These are phyloP conservation scores for Lentinula aciculospora DNA, from an alignment of 768 basidiomycete species.

Conservation along the genomic window DNA sequence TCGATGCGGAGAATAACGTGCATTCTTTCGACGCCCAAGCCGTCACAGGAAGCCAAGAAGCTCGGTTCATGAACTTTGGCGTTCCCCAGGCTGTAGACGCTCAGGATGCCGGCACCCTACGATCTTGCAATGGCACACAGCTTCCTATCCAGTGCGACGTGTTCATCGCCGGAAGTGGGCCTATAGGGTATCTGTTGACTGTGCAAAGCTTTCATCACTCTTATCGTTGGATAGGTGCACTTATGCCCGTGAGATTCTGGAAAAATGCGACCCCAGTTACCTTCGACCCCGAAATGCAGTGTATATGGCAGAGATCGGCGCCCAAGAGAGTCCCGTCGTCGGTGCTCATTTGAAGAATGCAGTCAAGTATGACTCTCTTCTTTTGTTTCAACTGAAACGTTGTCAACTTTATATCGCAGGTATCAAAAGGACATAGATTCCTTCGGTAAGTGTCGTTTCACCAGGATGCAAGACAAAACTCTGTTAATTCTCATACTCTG, in stretches of 20 bases:
- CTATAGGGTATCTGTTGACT: not conserved
- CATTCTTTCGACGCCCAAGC: not conserved
- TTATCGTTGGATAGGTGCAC: not conserved
- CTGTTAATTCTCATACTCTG: not conserved
- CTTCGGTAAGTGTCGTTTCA: not conserved
- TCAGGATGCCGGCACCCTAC: not conserved
- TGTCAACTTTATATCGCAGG: too few relatives aligned
- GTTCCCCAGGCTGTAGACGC: not conserved
- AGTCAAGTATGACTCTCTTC: not conserved
- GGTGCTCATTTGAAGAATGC: not conserved
- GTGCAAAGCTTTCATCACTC: too few relatives aligned
- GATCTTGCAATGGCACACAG: not conserved
- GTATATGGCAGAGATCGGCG: not conserved
- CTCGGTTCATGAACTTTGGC: not conserved
- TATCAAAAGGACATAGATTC: slow-evolving; percentile 1
- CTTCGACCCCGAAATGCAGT: not conserved
- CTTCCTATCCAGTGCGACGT: not conserved
- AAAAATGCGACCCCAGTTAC: not conserved
- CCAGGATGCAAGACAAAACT: not conserved
- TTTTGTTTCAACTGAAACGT: not conserved
- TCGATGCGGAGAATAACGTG: not conserved
- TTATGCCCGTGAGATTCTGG: not conserved
- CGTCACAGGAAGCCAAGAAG: not conserved
- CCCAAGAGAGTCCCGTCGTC: not conserved
- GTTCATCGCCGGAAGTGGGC: not conserved